Base-by-base conservation (phyloP, 208 protist genomes). In the Willaertia magna region DNA sequence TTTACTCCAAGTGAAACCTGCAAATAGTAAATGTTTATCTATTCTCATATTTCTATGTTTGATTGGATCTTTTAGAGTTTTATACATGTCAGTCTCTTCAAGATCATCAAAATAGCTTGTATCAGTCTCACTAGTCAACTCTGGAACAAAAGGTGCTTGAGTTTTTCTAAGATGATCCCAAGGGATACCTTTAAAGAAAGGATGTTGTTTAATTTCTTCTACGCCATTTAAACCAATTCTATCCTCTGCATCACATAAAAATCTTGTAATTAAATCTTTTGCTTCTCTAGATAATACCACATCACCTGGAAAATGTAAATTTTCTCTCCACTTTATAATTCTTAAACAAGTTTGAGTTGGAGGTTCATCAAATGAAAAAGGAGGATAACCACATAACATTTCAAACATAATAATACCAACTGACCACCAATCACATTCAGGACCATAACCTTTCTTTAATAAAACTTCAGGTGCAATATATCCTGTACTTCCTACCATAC, bases 321-420 rank as follows among this genome's bases (percentile, higher is more conserved):
- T 93, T 42, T 96, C 88, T 79, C 90, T 89, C 88, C 90, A 95
- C 48, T 91, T 89, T 55, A 96, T 89, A 85, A 97, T 96, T 84
- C 96, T 96, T 26, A 90, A 84, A 52, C 93, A 95, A 7, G 92
- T 95, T 47, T 91, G 90, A 44, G 88, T 79, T n/a, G 88, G 89
- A 0, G 55, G 55, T 34, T 86, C 86, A 42, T 94, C 92, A 18
- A 88, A 90, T 30, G 85, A 91, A 86, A 95, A 95, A n/a, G 92
- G 92, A 49, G 92, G 90, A 76, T 93, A 93, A 4, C 91, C 91
- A 55, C 78, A 97, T 6, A 98, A 87, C 96, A 98, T 97, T 88
- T 98, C 96, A 90, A 97, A 99, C 94, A 98, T 96, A 86, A 99
- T 98, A 4, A 98, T 95, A 34, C 97, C 97, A 0, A 99, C 94